These are phyloP conservation scores for Rhodamnia rubescens DNA, from an alignment of 345 rosid species.

Conservation along the genomic window DNA sequence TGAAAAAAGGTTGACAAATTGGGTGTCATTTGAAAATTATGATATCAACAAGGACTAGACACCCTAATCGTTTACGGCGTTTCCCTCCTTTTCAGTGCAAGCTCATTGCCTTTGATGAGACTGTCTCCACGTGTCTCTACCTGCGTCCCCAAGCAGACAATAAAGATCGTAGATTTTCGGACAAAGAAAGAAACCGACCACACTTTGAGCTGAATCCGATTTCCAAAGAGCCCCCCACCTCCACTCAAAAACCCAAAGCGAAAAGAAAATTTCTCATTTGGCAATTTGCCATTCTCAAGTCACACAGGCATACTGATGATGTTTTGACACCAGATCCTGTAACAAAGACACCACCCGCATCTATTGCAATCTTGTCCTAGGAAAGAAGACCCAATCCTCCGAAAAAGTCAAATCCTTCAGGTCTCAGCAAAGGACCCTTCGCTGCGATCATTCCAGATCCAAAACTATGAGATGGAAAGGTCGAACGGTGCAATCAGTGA, in stretches of 20 bases:
- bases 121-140: neutral
- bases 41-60: too few species aligned
- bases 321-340: neutral
- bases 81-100: neutral
- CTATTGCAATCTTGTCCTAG: neutral
- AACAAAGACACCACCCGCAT: neutral
- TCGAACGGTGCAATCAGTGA: neutral
- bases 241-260: neutral
- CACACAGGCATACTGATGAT: neutral
- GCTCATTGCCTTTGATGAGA: neutral
- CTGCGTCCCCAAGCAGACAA: neutral
- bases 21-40: too few species aligned
- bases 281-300: neutral
- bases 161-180: neutral
- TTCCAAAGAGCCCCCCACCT: neutral
- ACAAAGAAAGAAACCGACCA: neutral
- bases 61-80: too few species aligned
- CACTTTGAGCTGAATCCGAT: neutral
- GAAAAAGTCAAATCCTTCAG: neutral
- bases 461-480: neutral
- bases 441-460: neutral
- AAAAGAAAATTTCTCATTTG: neutral
- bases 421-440: neutral
- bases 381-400: neutral
- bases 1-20: too few species aligned